Conservation (phyloP, 1,284 basidiomycete genomes). For the Ustilago vetiveriae region DNA sequence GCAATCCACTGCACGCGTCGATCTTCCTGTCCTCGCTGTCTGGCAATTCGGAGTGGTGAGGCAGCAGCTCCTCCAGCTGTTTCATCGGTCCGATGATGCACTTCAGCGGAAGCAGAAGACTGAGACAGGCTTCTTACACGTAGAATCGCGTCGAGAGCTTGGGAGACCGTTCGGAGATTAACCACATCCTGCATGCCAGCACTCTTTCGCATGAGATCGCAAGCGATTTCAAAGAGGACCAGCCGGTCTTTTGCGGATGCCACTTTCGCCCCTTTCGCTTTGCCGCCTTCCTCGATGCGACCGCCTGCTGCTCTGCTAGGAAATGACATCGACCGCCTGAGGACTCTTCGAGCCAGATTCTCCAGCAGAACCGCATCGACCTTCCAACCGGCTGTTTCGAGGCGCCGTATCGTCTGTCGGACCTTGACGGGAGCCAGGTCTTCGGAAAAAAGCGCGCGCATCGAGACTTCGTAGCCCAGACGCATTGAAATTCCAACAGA, state of each 20-base stretch:
- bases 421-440: constrained; percentile 12
- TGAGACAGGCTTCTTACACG: not conserved
- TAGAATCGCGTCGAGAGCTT: constrained; percentile 14
- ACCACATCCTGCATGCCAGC: constrained; percentile 15
- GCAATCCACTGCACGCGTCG: constrained; percentile 16
- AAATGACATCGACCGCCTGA: constrained; percentile 5
- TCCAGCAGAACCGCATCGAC: constrained; percentile 23
- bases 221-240: constrained; percentile 10
- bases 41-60: not conserved
- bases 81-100: not conserved
- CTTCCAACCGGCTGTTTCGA: constrained; percentile 11
- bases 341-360: constrained; percentile 14
- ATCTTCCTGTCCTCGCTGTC: constrained; percentile 5
- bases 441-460: constrained; percentile 6
- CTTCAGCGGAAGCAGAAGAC: no score
- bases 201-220: constrained; percentile 16
- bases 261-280: not conserved
- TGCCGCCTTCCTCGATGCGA: no score
- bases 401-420: not conserved
- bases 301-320: no score
- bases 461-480: constrained; percentile 3
- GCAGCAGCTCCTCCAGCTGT: not conserved
- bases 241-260: constrained; percentile 3
- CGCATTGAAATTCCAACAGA: constrained; percentile 11
- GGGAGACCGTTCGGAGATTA: constrained; percentile 22